Base-by-base conservation (phyloP, 1,139 yeast genomes). In the Chernovozyma aurita region DNA sequence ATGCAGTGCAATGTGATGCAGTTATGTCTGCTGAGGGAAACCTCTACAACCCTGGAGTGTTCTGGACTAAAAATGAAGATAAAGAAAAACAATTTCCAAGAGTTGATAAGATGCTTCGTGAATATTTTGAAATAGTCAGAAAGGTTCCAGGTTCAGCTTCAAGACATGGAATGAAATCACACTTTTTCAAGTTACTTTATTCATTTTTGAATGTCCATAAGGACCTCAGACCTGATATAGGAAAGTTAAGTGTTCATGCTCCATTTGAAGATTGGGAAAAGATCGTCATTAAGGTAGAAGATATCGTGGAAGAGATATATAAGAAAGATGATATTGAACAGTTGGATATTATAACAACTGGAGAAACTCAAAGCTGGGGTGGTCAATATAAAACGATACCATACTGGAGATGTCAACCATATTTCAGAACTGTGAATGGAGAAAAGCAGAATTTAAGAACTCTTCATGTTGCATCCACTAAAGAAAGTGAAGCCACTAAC, bases 11-110 rank as follows among this genome's bases (percentile, higher is more conserved):
- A 0, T 84, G 94, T 47, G 97, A 94, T 62, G 97, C 92, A 0
- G 94, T 92, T 16, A 94, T 94, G 98, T 82, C 95, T 31, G 98
- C 98, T 0, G 99, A 94, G 57, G 96, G 96, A 0, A 88, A 88
- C 52, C 65, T 94, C 31, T 85, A 83, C 60, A 94, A 94, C 50
- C 98, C 99, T 0, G 97, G 95, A 3, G 78, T 90, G 0, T 92
- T 94, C 55, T 76, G 82, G 81, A 70, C 78, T 1, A 55, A 62
- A 35, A 45, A 55, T 9, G 54, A 70, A 20, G 76, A 80, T 42
- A 67, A 65, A 16, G 88, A 85, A 25, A 79, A 65, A 46, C 82
- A 78, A 41, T 88, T 78, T 52, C 95, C 97, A 3, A 70, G 97
- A 40, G 94, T 90, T 3, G 98, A 92, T 58, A 68, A 69, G 42